phyloP scores from a whole-genome alignment of 1,284 basidiomycete species.

The Cryptococcus wingfieldii region DNA sequence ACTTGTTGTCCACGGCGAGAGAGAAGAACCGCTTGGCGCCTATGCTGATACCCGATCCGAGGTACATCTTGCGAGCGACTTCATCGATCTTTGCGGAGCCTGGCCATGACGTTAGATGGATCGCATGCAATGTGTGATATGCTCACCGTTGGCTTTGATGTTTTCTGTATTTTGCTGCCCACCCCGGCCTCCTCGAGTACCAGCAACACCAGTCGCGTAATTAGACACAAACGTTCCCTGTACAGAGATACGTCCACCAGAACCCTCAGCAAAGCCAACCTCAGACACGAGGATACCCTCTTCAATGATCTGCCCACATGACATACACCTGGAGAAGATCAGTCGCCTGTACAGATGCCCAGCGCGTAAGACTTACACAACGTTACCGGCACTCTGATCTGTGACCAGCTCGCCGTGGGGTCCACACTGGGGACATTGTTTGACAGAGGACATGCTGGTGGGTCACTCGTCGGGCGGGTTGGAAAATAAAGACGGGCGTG shows the following conservation, averaged over 20 bases:
- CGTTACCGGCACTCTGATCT: conserved; percentile 32
- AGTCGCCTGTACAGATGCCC: background rate
- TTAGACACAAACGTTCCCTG: conserved; percentile 92
- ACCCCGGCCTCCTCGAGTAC: conserved; percentile 25
- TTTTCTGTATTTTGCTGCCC: conserved; percentile 24
- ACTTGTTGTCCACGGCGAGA: conserved; percentile 88
- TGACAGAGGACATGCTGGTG: background rate
- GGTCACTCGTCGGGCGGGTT: no score
- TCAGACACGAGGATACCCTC: conserved; percentile 92
- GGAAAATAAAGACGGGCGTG: no score
- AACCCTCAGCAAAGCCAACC: conserved; percentile 89
- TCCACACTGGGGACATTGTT: conserved; percentile 32
- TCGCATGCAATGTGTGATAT: background rate
- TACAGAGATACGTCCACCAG: conserved; percentile 87
- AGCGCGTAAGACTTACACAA: conserved; percentile 26
- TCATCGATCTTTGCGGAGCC: conserved; percentile 76
- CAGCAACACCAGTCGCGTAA: conserved; percentile 58
- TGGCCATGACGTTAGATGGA: conserved; percentile 34
- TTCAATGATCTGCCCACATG: conserved; percentile 84
- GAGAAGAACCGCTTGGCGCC: conserved; percentile 85
- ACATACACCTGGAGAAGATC: conserved; percentile 55
- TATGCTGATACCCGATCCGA: conserved; percentile 74
- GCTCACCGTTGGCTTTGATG: conserved; percentile 39
- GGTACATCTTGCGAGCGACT: conserved; percentile 69
- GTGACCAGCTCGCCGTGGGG: conserved; percentile 21